Evolutionary conservation across 2,329 filamentous ascomycete species (phyloP).

Genomic region (Rhynchosporium agropyri): DNA sequence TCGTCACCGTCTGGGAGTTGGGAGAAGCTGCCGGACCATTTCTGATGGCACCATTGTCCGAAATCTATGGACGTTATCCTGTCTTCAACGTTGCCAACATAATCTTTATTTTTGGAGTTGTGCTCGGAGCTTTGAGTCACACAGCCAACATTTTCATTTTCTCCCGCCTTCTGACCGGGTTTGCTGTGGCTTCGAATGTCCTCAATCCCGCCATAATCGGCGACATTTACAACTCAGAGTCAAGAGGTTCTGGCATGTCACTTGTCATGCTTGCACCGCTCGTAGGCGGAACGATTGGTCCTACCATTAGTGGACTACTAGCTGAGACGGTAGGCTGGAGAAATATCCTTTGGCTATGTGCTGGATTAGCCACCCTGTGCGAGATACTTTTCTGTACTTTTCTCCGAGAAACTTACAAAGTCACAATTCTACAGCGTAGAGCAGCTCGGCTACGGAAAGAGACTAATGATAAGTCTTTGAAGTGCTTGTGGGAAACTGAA

Average conservation of each 20-base stretch:
- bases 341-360: slow-evolving; percentile 54
- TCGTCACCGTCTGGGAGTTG: slow-evolving; percentile 53
- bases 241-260: slow-evolving; percentile 48
- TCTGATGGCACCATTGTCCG: slow-evolving; percentile 49
- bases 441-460: slow-evolving; percentile 49
- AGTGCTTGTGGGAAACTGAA: slow-evolving; percentile 47
- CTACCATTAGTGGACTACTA: slow-evolving; percentile 43
- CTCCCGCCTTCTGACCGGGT: slow-evolving; percentile 41
- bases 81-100: slow-evolving; percentile 50
- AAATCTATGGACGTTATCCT: slow-evolving; percentile 47
- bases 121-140: slow-evolving; percentile 47
- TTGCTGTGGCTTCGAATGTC: slow-evolving; percentile 36
- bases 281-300: slow-evolving; percentile 41
- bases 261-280: slow-evolving; percentile 42
- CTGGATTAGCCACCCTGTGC: slow-evolving; percentile 46
- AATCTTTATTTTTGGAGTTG: slow-evolving; percentile 55
- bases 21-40: slow-evolving; percentile 51
- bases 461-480: slow-evolving; percentile 50
- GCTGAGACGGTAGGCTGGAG: slow-evolving; percentile 53
- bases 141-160: slow-evolving; percentile 49
- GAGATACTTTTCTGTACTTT: slow-evolving; percentile 49
- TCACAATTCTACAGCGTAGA: slow-evolving; percentile 54
- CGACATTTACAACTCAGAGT: slow-evolving; percentile 51
- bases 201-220: slow-evolving; percentile 50
- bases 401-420: slow-evolving; percentile 62